phyloP scores from a whole-genome alignment of 2,329 filamentous ascomycete genomes.

The Phyllosticta capitalensis region DNA sequence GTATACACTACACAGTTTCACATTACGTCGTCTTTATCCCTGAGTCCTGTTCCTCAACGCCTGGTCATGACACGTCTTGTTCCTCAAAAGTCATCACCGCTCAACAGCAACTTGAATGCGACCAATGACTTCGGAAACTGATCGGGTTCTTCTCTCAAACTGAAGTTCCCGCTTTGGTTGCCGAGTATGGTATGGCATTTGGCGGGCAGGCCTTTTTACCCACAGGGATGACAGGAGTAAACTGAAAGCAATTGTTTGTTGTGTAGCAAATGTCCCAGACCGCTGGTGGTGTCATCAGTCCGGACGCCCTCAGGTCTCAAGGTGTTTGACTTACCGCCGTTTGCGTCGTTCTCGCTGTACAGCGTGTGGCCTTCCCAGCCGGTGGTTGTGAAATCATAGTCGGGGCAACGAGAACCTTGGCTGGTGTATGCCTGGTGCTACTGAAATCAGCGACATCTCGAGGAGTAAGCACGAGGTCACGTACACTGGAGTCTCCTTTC shows the following conservation, averaged over 20 bases:
- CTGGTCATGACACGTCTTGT: too few species aligned
- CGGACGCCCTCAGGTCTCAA: neutral
- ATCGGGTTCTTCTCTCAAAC: too few species aligned
- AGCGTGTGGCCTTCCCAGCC: neutral
- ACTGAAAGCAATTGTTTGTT: neutral
- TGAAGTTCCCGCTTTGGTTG: too few species aligned
- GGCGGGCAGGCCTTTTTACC: neutral
- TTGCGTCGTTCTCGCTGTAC: neutral
- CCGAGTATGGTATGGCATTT: neutral
- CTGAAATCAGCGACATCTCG: neutral
- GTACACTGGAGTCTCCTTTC: neutral
- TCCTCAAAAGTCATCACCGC: too few species aligned
- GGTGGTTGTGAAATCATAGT: neutral
- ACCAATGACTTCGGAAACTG: too few species aligned
- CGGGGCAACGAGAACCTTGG: neutral
- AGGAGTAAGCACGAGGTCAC: neutral
- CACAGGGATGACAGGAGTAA: neutral
- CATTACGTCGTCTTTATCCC: too few species aligned
- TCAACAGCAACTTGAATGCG: too few species aligned
- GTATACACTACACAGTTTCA: too few species aligned
- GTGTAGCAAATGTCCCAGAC: neutral
- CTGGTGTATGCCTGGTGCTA: neutral
- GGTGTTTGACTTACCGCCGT: neutral
- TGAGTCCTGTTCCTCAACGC: too few species aligned
- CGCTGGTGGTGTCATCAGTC: neutral